Evolutionary conservation across 208 protist genomes (phyloP).

Genomic region (Entamoeba moshkovskii): DNA sequence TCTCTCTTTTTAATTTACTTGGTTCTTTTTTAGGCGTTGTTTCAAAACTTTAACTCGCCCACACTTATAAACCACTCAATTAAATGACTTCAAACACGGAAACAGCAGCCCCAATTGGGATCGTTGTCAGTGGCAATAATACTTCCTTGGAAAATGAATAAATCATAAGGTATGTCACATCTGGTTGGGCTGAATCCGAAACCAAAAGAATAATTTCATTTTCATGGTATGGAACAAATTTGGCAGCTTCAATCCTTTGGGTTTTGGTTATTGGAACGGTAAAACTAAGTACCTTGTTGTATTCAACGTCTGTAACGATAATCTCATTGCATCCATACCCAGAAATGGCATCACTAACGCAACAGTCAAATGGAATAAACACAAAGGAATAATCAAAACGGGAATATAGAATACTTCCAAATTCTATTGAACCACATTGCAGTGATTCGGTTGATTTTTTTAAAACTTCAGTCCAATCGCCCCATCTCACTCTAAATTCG

Average conservation of each 20-base stretch:
- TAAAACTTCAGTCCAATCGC: background rate
- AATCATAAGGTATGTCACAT: too few relatives aligned
- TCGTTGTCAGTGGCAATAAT: too few relatives aligned
- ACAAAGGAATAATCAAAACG: background rate
- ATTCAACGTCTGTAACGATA: background rate
- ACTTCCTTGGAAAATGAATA: too few relatives aligned
- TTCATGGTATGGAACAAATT: background rate
- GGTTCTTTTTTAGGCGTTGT: too few relatives aligned
- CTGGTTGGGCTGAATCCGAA: background rate
- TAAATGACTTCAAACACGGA: too few relatives aligned
- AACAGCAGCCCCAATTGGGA: too few relatives aligned
- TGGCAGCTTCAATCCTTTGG: background rate
- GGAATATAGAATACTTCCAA: background rate
- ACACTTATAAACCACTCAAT: too few relatives aligned
- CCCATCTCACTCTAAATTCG: background rate
- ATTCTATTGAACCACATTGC: background rate
- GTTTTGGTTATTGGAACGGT: background rate
- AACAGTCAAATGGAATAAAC: background rate
- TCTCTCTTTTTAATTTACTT: too few relatives aligned
- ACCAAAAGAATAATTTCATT: background rate
- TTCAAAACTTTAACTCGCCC: too few relatives aligned
- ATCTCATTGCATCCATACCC: background rate
- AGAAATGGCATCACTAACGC: background rate
- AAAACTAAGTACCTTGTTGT: background rate
- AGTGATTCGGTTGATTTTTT: background rate